Base-by-base conservation (phyloP, 2,329 filamentous ascomycete genomes). In the Chrysoporthe deuterocubensis region DNA sequence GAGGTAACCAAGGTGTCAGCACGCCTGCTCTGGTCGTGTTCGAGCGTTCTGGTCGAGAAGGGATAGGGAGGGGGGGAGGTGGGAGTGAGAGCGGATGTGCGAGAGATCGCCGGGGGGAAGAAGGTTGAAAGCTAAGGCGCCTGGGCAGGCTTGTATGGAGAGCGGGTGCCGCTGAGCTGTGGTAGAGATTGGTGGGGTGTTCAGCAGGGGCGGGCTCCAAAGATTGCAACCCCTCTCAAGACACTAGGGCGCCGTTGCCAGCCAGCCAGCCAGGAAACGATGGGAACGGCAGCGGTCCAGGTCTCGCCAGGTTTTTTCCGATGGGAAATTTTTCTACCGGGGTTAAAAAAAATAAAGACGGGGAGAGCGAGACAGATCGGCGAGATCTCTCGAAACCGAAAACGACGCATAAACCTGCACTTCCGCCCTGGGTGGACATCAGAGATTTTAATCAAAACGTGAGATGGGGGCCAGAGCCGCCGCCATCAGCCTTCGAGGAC, bases 151-250 rank as follows among this genome's bases (percentile, higher is more conserved):
- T 34, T 61, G 59, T 44, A 46, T 32, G 13, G 43, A 32, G 21
- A 48, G 59, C 32, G 59, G 59, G 60, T 54, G 60, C 34, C 18
- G 32, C 60, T 40, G 32, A 62, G 60, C 60, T 52, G 60, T 62
- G 59, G 43, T 62, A 52, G 60, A 62, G 50, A 56, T 56, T 64
- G 62, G 62, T 56, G 62, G 50, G 50, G 62, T 64, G 62, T 56
- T 21, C 32, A 14, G 50, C 50, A 57, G 40, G 46, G 48, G 62
- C 59, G 37, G 46, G 37, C 62, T 64, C 50, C 62, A 64, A 56
- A 64, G 62, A 44, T 56, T 64, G 50, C 52, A 64, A 64, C 62
- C 62, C 62, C 52, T 57, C 52, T 46, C 43, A 40, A 40, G 26
- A 26, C 46, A 60, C 40, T 21, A 26, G n/a, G 26, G 40, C 40